Evolutionary conservation across 345 rosid genomes (phyloP).

Genomic region (Pistacia vera): DNA sequence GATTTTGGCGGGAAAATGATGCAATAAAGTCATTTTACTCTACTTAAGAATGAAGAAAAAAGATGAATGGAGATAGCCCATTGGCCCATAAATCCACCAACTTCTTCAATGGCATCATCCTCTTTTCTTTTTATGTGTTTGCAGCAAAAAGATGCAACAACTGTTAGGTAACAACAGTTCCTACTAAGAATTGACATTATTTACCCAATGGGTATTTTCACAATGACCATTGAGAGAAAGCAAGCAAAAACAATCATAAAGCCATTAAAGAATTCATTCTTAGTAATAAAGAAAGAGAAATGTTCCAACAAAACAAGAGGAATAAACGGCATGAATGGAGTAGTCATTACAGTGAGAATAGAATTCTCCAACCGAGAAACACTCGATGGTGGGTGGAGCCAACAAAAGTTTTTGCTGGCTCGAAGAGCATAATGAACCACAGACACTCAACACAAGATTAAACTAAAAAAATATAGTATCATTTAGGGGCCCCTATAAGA

Average conservation of each 20-base stretch:
- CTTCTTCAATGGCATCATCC: background rate
- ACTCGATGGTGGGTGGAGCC: conserved; percentile 28
- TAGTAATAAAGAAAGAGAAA: background rate
- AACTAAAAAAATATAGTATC: background rate
- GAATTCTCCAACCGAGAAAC: conserved; percentile 14
- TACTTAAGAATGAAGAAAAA: background rate
- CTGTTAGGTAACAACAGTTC: no score
- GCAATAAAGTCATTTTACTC: conserved; percentile 11
- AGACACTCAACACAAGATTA: background rate
- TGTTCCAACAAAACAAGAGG: background rate
- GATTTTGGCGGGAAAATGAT: conserved; percentile 19
- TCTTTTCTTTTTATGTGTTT: background rate
- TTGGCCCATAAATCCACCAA: conserved; percentile 15
- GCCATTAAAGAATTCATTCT: background rate
- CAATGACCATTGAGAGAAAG: background rate
- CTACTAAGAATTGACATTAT: background rate
- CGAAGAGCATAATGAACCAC: background rate
- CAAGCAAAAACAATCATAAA: background rate
- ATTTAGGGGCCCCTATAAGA: background rate
- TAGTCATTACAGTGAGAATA: conserved; percentile 1
- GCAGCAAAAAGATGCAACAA: no score
- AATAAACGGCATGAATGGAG: conserved; percentile 1
- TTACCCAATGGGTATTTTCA: no score
- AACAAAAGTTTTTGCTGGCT: background rate
- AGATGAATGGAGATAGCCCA: background rate